Base-by-base conservation (phyloP, 2,329 filamentous ascomycete species). In the Aspergillus intermedius region DNA sequence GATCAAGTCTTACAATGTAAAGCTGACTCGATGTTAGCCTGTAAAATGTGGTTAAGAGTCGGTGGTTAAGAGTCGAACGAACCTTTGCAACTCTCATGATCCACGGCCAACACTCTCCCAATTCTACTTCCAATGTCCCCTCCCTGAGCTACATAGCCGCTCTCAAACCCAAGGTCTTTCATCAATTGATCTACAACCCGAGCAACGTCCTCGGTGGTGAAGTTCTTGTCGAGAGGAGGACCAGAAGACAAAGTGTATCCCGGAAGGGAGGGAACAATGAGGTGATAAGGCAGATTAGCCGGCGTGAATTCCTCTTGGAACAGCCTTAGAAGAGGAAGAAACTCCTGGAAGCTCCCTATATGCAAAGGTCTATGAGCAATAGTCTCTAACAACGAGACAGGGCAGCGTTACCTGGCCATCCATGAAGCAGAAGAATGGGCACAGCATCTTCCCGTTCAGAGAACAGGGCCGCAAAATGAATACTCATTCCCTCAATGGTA, bases 381-480 rank as follows among this genome's bases (percentile, higher is more conserved):
- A 8, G 13, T 17, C 34, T 17, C 15, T 35, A 17, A 7, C n/a
- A 9, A 17, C 22, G 25, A 15, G 3, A 25, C 40, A 4, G 17
- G 34, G 15, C 8, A 15, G 9, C 6, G 22, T 41, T 55, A 59
- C 61, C 62, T 15, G 65, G 65, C 60, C 65, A 68, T 21, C 65
- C 65, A 46, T 68, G 75, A 6, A 74, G 61, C 8, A 77, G 58
- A 3, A 70, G 51, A n/a, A 79, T 54, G 0, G 77, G 77, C 5
- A 76, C 65, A 0, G 77, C 77, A 57, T 74, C 66, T 4, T 62
- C 45, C 12, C 68, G 73, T 46, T 68, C 54, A 0, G 74, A 78
- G 51, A 77, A 77, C 0, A 79, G 62, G 2, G 73, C 76, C 0
- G 68, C 59, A 53, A 79, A 79, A 57, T 79, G 76, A 41, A 78